These are phyloP conservation scores for Claviceps africana DNA, from an alignment of 2,329 filamentous ascomycete species.

Conservation along the genomic window DNA sequence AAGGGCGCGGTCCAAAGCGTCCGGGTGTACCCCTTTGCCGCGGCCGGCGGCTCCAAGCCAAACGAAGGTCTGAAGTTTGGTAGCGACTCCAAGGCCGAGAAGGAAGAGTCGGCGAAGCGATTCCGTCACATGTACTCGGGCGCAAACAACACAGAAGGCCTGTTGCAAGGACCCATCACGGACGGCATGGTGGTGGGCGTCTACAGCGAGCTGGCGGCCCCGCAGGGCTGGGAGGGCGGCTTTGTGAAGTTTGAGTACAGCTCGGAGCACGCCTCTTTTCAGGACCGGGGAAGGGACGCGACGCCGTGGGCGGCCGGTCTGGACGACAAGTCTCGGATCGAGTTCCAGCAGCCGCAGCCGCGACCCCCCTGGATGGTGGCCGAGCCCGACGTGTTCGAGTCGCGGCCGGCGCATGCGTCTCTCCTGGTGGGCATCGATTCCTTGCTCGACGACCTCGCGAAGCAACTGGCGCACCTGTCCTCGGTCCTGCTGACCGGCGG, in stretches of 20 bases:
- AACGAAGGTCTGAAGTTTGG: conserved; percentile 68
- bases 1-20: conserved; percentile 51
- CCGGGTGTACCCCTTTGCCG: conserved; percentile 69
- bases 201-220: conserved; percentile 37
- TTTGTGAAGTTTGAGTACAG: conserved; percentile 58
- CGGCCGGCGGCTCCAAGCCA: conserved; percentile 31
- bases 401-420: conserved; percentile 41
- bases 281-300: conserved; percentile 32
- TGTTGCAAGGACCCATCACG: conserved; percentile 75
- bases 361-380: conserved; percentile 41
- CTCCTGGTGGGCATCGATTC: conserved; percentile 73
- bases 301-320: conserved; percentile 63
- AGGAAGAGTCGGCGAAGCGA: conserved; percentile 59
- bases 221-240: conserved; percentile 65
- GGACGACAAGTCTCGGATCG: conserved; percentile 58
- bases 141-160: conserved; percentile 36
- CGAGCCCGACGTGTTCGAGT: conserved; percentile 32
- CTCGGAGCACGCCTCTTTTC: conserved; percentile 17
- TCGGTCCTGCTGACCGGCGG: conserved; percentile 83
- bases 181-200: conserved; percentile 67
- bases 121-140: conserved; percentile 59
- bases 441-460: conserved; percentile 56
- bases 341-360: conserved; percentile 62
- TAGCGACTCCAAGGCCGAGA: conserved; percentile 70
- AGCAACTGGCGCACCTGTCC: conserved; percentile 69